Evolutionary conservation across 179 eudicot genomes (phyloP).

Genomic region (Amaranthus tricolor): DNA sequence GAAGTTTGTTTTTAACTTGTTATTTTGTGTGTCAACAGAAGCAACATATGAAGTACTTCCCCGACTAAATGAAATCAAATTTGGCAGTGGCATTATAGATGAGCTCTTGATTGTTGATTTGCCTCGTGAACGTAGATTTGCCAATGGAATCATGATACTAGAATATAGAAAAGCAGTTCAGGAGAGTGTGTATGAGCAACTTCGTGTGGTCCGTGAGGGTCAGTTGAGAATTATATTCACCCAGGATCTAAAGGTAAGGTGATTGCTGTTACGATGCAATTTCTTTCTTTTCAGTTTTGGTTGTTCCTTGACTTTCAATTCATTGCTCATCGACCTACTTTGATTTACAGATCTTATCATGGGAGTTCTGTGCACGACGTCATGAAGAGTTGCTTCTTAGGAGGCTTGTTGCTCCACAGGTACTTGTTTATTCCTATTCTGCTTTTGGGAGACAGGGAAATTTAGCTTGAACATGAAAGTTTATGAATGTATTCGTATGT

Average conservation of each 20-base stretch:
- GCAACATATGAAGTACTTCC: conserved; percentile 97
- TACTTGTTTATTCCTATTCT: conserved; percentile 19
- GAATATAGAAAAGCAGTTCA: conserved; percentile 91
- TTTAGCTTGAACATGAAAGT: neutral
- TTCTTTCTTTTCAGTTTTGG: neutral
- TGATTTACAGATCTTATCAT: conserved; percentile 66
- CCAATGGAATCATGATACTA: conserved; percentile 77
- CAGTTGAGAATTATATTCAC: conserved; percentile 75
- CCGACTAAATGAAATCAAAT: conserved; percentile 83
- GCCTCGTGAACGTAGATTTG: conserved; percentile 77
- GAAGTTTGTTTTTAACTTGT: conserved; percentile 3
- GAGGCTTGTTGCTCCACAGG: conserved; percentile 90
- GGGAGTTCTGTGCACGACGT: conserved; percentile 97
- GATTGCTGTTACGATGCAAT: neutral
- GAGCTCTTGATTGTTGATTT: conserved; percentile 87
- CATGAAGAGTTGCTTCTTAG: conserved; percentile 94
- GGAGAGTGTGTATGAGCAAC: conserved; percentile 92
- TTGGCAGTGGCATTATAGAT: conserved; percentile 84
- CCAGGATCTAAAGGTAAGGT: conserved; percentile 79
- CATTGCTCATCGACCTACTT: conserved; percentile 1
- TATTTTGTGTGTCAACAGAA: conserved; percentile 46
- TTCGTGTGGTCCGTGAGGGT: conserved; percentile 94
- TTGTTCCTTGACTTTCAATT: neutral
- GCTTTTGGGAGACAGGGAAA: neutral
- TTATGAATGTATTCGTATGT: too few relatives aligned